phyloP scores from a whole-genome alignment of 768 basidiomycete genomes.

The Paxillus involutus region DNA sequence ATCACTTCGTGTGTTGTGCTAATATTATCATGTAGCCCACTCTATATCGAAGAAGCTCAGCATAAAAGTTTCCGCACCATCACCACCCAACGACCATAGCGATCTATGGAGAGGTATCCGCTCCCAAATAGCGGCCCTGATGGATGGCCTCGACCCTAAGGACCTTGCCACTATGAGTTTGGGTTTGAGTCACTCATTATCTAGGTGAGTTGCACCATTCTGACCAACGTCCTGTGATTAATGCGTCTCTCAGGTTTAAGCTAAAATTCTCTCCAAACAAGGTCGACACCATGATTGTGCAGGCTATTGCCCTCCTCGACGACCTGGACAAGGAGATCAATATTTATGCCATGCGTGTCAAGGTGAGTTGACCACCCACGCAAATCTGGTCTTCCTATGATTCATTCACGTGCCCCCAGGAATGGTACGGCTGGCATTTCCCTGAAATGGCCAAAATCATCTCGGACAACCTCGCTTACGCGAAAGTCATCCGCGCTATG shows the following conservation, averaged over 20 bases:
- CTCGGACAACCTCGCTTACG: conserved; percentile 94
- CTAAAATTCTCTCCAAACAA: conserved; percentile 99
- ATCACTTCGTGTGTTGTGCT: conserved; percentile 4
- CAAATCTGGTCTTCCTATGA: neutral
- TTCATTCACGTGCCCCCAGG: conserved; percentile 46
- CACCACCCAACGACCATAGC: conserved; percentile 51
- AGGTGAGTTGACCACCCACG: conserved; percentile 53
- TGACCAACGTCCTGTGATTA: conserved; percentile 3
- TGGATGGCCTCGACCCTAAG: conserved; percentile 90
- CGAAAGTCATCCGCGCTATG: conserved; percentile 90
- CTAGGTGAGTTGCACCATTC: conserved; percentile 55
- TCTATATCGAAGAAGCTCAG: conserved; percentile 93
- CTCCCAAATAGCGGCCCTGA: conserved; percentile 77
- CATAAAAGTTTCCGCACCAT: conserved; percentile 75
- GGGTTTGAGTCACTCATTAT: conserved; percentile 95
- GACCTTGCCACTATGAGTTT: conserved; percentile 97
- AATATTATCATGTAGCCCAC: conserved; percentile 46
- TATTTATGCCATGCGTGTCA: conserved; percentile 98
- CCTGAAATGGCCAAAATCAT: conserved; percentile 99
- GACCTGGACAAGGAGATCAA: conserved; percentile 99
- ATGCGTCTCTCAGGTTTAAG: conserved; percentile 72
- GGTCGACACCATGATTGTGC: conserved; percentile 99
- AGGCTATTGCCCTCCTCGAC: conserved; percentile 96
- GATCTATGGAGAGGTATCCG: conserved; percentile 98
- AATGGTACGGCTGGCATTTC: conserved; percentile 99